A percentile compares a stretch with the other conserved stretches of the same genome.
phyloP scores from a whole-genome alignment of 805 yeast species.

The Candida arabinofermentans region DNA sequence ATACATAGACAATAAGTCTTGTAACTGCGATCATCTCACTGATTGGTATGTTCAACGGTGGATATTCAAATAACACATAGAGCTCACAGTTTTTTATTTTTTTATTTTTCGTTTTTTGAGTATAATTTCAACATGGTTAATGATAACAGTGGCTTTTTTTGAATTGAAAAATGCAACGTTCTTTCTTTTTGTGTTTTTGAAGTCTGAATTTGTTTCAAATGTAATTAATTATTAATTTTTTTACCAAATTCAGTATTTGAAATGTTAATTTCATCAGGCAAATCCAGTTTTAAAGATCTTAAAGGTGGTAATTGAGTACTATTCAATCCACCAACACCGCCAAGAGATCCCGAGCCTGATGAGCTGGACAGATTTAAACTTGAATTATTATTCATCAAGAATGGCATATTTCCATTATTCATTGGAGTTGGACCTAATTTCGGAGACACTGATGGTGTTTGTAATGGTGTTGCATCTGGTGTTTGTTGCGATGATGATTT shows the following conservation, averaged over 20 bases:
- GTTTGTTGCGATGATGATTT: slow-evolving; percentile 17
- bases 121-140: no score
- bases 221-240: neutral
- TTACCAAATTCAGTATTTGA: slow-evolving; percentile 7
- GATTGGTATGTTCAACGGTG: no score
- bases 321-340: neutral
- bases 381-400: neutral
- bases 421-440: slow-evolving; percentile 16
- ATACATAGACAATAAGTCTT: no score
- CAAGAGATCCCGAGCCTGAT: neutral
- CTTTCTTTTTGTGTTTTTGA: no score
- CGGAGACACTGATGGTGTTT: slow-evolving; percentile 37
- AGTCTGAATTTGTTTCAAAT: no score
- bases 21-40: no score
- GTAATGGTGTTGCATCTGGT: slow-evolving; percentile 32
- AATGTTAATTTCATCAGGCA: slow-evolving; percentile 39
- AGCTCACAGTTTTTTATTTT: no score
- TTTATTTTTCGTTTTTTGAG: no score
- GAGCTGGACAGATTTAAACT: neutral
- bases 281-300: slow-evolving; percentile 45
- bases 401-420: neutral
- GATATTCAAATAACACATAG: no score
- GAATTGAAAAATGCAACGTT: neutral
- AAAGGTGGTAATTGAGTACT: slow-evolving; percentile 40
- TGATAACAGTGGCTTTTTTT: no score